A percentile compares a stretch with the other conserved stretches of the same genome.
These are phyloP conservation scores for Ceratocystis smalleyi DNA, from an alignment of 2,329 filamentous ascomycete species.

Conservation along the genomic window DNA sequence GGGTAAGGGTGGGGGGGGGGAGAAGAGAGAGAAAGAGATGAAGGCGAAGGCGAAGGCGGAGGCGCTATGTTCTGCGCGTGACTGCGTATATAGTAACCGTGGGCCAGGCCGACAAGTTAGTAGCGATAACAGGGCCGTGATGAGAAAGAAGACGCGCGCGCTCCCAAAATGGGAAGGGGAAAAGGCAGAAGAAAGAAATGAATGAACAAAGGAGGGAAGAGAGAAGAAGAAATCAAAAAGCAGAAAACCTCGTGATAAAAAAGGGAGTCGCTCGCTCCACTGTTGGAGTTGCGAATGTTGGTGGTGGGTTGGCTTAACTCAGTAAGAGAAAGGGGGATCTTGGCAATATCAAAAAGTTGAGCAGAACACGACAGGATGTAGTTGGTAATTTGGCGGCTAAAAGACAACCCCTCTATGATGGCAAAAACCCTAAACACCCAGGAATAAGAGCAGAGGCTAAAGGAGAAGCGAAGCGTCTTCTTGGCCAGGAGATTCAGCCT, in stretches of 20 bases:
- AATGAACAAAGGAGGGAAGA: not conserved
- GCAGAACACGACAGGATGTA: not conserved
- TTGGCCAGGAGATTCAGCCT: not conserved
- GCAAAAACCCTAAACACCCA: not conserved
- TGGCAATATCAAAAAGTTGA: slow-evolving; percentile 6
- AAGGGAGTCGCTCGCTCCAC: not conserved
- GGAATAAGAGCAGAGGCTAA: not conserved
- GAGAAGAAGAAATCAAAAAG: not conserved
- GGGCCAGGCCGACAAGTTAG: not conserved
- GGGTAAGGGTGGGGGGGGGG: no score
- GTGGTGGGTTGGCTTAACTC: not conserved
- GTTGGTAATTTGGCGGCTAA: slow-evolving; percentile 2
- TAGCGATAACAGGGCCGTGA: not conserved
- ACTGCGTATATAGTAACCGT: not conserved
- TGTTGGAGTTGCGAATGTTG: not conserved
- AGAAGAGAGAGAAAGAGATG: not conserved
- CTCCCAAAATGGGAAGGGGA: not conserved
- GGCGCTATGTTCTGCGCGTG: not conserved
- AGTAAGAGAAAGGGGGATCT: not conserved
- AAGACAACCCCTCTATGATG: not conserved
- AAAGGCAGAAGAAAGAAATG: not conserved
- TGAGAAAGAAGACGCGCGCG: not conserved
- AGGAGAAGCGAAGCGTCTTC: not conserved
- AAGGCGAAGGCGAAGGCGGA: not conserved
- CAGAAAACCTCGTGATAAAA: not conserved